phyloP scores from a whole-genome alignment of 495 filamentous ascomycete genomes.

The Penicillium longicatenatum region DNA sequence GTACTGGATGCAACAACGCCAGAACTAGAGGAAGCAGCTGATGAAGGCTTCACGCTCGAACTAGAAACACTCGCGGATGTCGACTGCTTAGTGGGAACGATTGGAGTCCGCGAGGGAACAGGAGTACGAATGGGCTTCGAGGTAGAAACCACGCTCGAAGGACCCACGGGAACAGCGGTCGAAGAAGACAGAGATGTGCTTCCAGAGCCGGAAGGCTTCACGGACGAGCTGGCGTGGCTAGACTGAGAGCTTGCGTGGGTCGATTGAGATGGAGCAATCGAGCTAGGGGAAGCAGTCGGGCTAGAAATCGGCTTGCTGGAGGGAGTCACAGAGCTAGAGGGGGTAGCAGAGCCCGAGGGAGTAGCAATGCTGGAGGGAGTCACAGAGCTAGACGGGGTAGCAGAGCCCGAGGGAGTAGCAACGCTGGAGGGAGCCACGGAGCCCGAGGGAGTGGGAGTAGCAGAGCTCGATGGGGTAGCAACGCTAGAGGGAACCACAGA shows the following conservation, averaged over 20 bases:
- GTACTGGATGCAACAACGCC: background rate
- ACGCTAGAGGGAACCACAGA: conserved; percentile 16
- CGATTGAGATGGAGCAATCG: background rate
- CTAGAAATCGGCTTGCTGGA: background rate
- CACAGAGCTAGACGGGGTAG: background rate
- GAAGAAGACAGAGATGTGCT: conserved; percentile 8
- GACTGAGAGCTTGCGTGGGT: background rate
- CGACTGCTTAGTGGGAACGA: background rate
- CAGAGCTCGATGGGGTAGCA: conserved; percentile 2
- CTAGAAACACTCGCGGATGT: background rate
- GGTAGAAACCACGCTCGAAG: background rate
- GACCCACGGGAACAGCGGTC: background rate
- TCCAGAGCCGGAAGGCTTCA: conserved; percentile 1
- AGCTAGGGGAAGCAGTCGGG: background rate
- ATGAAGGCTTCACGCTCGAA: background rate
- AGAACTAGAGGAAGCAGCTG: background rate
- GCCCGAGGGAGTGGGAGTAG: background rate
- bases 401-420: background rate
- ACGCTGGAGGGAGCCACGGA: background rate
- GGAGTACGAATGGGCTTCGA: background rate
- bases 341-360: background rate
- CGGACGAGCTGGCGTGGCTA: conserved; percentile 8
- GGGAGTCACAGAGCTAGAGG: background rate
- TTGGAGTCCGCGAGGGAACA: background rate
- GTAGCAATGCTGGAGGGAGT: background rate